A percentile compares a stretch with the other conserved stretches of the same genome.
Evolutionary conservation across 352 stramenopile genomes (phyloP).

Genomic region (Achlya hypogyna): DNA sequence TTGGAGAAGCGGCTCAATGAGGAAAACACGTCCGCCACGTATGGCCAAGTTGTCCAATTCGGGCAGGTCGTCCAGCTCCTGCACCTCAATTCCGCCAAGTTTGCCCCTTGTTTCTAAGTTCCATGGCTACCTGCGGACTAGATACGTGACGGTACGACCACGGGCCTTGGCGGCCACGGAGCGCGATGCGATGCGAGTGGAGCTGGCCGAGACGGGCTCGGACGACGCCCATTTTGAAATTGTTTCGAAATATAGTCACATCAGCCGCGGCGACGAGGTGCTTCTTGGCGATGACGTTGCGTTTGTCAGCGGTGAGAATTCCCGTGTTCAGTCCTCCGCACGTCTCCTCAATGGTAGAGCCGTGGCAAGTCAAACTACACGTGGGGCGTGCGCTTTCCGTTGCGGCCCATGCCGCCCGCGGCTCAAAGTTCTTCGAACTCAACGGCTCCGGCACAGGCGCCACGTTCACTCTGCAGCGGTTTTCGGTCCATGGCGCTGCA

Average conservation of each 20-base stretch:
- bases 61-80: constrained; percentile 7
- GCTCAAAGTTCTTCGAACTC: neutral
- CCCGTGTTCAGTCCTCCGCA: neutral
- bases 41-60: constrained; percentile 4
- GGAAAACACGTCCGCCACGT: neutral
- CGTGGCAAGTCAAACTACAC: constrained; percentile 7
- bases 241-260: neutral
- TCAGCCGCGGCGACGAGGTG: neutral
- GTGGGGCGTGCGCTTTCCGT: neutral
- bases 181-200: constrained; percentile 6
- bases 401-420: neutral
- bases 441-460: neutral
- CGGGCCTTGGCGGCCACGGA: constrained; percentile 4
- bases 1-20: constrained; percentile 13
- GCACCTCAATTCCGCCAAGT: constrained; percentile 10
- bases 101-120: neutral
- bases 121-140: neutral
- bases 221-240: constrained; percentile 10
- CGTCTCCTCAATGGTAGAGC: neutral
- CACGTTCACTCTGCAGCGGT: neutral
- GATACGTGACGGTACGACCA: constrained; percentile 3
- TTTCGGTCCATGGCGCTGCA: neutral
- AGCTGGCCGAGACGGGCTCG: neutral
- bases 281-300: neutral
- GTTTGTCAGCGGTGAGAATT: constrained; percentile 3